Evolutionary conservation across 768 basidiomycete genomes (phyloP), one percentile per base, ranked within the genome.

Genomic region (Cystobasidium ongulense): DNA sequence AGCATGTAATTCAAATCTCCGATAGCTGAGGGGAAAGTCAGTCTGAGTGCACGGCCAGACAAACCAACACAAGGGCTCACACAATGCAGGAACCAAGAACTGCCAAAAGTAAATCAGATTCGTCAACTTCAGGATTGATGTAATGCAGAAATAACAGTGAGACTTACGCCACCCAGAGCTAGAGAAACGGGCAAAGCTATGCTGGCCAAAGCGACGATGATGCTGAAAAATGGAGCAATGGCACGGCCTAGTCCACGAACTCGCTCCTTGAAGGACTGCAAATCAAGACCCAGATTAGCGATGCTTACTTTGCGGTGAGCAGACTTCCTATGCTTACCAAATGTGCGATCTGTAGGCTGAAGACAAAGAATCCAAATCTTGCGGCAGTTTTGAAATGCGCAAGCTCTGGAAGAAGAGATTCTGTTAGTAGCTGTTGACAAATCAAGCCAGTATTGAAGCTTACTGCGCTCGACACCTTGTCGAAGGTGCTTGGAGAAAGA

Each of bases 31-130:
- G 3, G 5, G 5, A 25, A 18, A 7, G 64, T 74, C 43, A 74
- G 66, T 53, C 17, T 29, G 36, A 54, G 5, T 13, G 15, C 13
- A n/a, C 39, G 35, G 17, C 15, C 21, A 71, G 17, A 13, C 18
- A 7, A 38, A 39, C 65, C 46, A 71, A 13, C 43, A 46, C 43
- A 13, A 13, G 17, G 33, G 43, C 65, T 8, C 17, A 67, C 68
- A 23, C 17, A 70, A 29, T 17, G 63, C 63, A 29, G 73, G 73
- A n/a, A 68, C 66, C 70, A 75, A 35, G 72, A 64, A 73, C 63
- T 64, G 38, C 3, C 8, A 13, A n/a, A n/a, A n/a, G n/a, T n/a
- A 64, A 11, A 39, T 64, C 18, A 39, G 11, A 11, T 38, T 4
- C 23, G 18, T 31, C 63, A 46, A 35, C n/a, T n/a, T n/a, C 36